Evolutionary conservation across 2,329 filamentous ascomycete species (phyloP), one percentile per base, ranked within the genome.

Genomic region (Zarea fungicola): DNA sequence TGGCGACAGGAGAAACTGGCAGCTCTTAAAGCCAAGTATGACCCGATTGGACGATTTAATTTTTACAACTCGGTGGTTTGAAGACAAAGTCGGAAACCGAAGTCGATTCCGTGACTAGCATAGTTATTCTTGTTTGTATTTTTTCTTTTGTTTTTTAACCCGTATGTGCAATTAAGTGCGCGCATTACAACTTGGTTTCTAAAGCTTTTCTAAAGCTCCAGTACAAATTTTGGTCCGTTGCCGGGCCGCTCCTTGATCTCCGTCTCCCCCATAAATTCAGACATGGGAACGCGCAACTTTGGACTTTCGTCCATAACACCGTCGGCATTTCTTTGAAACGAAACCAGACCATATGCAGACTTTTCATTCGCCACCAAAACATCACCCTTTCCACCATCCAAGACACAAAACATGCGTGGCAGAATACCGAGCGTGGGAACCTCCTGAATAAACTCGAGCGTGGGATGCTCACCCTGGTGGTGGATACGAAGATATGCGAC

Each of bases 331-430:
- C 48, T 21, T 28, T 21, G 18, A 18, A 50, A 16, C n/a, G 46
- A 11, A 2, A 41, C 22, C 6, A 50, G 7, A 5, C 29, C 48
- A n/a, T 16, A 40, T 3, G 36, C 36, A 1, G 42, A 45, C 8
- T 41, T 34, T 23, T 50, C 48, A n/a, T 50, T 50, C 23, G 36
- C 42, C 4, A 41, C 48, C 14, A 50, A 3, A 2, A 50, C 13
- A 16, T 46, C 29, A 2, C 48, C 48, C 6, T 16, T 29, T n/a
- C 48, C 48, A 7, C 5, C 26, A 13, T 50, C 29, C 14, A 46
- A 14, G 32, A 65, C 53, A 56, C 67, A 72, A 54, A 78, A 70
- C 69, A 75, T 74, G 55, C 75, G 72, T 7, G 76, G 75, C 5
- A 61, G 43, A 4, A 56, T 51, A 19, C 72, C 70, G 34, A 63